Evolutionary conservation across 2,329 filamentous ascomycete genomes (phyloP), one percentile per base, ranked within the genome.

Genomic region (Metarhizium brunneum): DNA sequence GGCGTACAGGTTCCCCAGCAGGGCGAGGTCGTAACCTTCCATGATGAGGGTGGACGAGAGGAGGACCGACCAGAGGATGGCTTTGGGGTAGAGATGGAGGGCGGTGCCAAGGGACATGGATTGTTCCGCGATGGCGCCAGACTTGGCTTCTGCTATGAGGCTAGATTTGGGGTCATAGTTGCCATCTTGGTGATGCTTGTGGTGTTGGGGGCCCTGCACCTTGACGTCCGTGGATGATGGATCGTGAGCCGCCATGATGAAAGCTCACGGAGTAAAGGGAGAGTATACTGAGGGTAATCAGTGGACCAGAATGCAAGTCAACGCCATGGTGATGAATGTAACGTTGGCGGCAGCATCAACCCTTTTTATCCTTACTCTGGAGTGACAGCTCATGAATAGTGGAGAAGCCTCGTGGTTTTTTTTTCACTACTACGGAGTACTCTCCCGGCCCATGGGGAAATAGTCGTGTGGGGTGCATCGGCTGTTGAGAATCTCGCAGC

Each of bases 21-120:
- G 64, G 1, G 76, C 76, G 7, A 79, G 70, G 59, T 81, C 78
- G 62, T 81, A 77, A 1, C 75, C 75, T 57, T 77, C 75, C 76
- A 78, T 78, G 65, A 78, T 74, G 47, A 78, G 68, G 1, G 75
- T 76, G 3, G 69, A 69, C 0, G 74, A 76, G 11, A 78, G 58
- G 0, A 77, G 64, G 38, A 76, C 63, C 0, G 75, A 78, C 75
- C 75, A 78, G 29, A 67, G 71, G 40, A 78, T 74, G 18, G 76
- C 76, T 47, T 77, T 74, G 40, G 73, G 74, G 47, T 77, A 77
- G 0, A 71, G 68, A 58, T 67, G 71, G 58, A 75, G 56, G 8
- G 73, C 73, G 47, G 71, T 59, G 57, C 67, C 59, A 6, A 77
- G 65, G 4, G 66, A 69, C 73, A 76, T 75, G 13, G 67, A 52